A percentile compares a stretch with the other conserved stretches of the same genome.
phyloP scores from a whole-genome alignment of 371 early-diverging fungal species.

The Syncephalastrum monosporum region DNA sequence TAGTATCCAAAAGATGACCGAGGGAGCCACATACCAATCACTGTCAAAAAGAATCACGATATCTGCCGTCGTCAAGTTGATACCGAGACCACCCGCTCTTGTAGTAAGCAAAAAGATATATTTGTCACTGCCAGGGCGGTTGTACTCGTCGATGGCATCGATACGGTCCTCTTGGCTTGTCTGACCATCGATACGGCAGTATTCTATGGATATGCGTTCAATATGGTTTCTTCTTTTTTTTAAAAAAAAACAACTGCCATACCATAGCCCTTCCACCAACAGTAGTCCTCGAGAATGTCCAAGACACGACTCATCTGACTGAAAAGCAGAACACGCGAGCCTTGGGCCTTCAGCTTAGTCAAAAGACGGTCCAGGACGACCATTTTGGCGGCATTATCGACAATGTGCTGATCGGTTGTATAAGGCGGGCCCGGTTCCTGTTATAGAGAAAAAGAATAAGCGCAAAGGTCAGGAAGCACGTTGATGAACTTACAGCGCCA shows the following conservation, averaged over 20 bases:
- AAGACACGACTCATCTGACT: conserved; percentile 99
- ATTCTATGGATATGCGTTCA: conserved; percentile 54
- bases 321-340: conserved; percentile 97
- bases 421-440: conserved; percentile 85
- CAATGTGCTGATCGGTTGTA: conserved; percentile 96
- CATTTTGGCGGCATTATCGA: conserved; percentile 96
- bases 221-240: too few relatives aligned
- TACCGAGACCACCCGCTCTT: conserved; percentile 98
- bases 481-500: conserved; percentile 75
- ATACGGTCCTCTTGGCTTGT: conserved; percentile 95
- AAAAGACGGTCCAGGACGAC: conserved; percentile 92
- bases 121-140: conserved; percentile 84
- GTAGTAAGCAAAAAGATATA: conserved; percentile 98
- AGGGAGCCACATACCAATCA: conserved; percentile 75
- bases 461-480: not conserved
- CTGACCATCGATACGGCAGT: conserved; percentile 98
- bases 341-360: conserved; percentile 78
- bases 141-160: conserved; percentile 94
- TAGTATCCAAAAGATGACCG: not conserved
- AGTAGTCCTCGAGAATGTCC: conserved; percentile 99
- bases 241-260: conserved; percentile 7
- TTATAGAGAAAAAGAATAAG: not conserved
- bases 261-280: conserved; percentile 84
- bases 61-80: conserved; percentile 98
- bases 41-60: conserved; percentile 97